These are phyloP conservation scores for Fragilaria crotonensis DNA, from an alignment of 108 stramenopile species.

Conservation along the genomic window DNA sequence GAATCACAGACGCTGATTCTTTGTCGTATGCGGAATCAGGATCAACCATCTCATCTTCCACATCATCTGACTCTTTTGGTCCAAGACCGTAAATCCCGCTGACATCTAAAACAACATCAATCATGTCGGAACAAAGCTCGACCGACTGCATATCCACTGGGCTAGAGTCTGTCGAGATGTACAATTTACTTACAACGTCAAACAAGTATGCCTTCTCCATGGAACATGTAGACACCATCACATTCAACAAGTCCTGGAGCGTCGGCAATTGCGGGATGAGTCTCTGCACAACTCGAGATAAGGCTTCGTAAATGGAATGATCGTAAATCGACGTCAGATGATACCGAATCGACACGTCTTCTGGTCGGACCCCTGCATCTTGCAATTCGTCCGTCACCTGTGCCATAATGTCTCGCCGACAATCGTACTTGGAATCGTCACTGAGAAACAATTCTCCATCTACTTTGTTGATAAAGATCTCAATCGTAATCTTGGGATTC, in stretches of 20 bases:
- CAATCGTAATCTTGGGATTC: constrained; percentile 86
- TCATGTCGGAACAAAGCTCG: constrained; percentile 98
- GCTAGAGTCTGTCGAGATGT: constrained; percentile 94
- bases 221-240: constrained; percentile 84
- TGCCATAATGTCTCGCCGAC: constrained; percentile 86
- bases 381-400: constrained; percentile 80
- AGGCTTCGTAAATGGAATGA: constrained; percentile 97
- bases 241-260: constrained; percentile 91
- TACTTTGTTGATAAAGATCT: constrained; percentile 99
- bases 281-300: constrained; percentile 85
- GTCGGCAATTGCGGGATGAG: constrained; percentile 92
- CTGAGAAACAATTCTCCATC: constrained; percentile 97
- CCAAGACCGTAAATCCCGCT: constrained; percentile 96
- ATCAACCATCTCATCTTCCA: constrained; percentile 48
- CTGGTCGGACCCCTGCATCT: constrained; percentile 76
- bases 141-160: constrained; percentile 95
- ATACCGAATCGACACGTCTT: constrained; percentile 78
- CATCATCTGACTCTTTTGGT: constrained; percentile 22
- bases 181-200: constrained; percentile 95
- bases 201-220: constrained; percentile 98
- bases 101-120: constrained; percentile 98
- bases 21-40: constrained; percentile 88
- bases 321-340: constrained; percentile 95
- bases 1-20: constrained; percentile 88
- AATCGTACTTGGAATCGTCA: constrained; percentile 96